Conservation (phyloP, 345 rosid genomes). For the Populus ilicifolia region DNA sequence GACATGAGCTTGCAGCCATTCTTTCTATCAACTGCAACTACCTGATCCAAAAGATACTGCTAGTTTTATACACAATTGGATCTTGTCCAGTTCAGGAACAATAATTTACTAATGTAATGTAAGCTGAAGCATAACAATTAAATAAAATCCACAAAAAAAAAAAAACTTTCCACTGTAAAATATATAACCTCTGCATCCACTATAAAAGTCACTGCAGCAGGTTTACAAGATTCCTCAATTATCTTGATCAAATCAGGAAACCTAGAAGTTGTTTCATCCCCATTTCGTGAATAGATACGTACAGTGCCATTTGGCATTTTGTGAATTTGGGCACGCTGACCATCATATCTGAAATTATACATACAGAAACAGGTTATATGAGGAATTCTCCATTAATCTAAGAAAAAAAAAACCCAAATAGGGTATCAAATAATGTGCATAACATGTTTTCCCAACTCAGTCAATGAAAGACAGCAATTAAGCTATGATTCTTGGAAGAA, state of each 20-base stretch:
- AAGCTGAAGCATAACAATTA: background rate
- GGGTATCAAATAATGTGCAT: background rate
- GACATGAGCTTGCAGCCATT: slow-evolving; percentile 77
- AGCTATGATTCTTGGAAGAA: too few relatives aligned
- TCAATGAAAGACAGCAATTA: too few relatives aligned
- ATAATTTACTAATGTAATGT: background rate
- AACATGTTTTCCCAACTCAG: too few relatives aligned
- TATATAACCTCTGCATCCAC: slow-evolving; percentile 80
- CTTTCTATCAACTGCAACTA: slow-evolving; percentile 79
- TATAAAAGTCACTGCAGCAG: slow-evolving; percentile 57
- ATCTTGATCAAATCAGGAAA: slow-evolving; percentile 73
- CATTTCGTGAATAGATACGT: slow-evolving; percentile 77
- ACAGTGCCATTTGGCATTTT: slow-evolving; percentile 53
- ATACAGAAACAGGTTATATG: slow-evolving; percentile 3
- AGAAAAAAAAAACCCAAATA: background rate
- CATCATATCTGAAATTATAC: slow-evolving; percentile 67
- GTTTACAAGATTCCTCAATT: slow-evolving; percentile 50
- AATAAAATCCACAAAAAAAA: background rate
- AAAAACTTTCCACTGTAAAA: slow-evolving; percentile 14
- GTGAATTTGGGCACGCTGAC: slow-evolving; percentile 93
- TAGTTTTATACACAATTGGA: slow-evolving; percentile 1
- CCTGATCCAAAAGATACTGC: slow-evolving; percentile 37
- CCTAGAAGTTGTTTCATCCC: slow-evolving; percentile 75
- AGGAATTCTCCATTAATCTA: slow-evolving; percentile 4
- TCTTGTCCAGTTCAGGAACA: slow-evolving; percentile 1